Conservation (phyloP, 2,329 filamentous ascomycete species). For the Curvularia sp. region DNA sequence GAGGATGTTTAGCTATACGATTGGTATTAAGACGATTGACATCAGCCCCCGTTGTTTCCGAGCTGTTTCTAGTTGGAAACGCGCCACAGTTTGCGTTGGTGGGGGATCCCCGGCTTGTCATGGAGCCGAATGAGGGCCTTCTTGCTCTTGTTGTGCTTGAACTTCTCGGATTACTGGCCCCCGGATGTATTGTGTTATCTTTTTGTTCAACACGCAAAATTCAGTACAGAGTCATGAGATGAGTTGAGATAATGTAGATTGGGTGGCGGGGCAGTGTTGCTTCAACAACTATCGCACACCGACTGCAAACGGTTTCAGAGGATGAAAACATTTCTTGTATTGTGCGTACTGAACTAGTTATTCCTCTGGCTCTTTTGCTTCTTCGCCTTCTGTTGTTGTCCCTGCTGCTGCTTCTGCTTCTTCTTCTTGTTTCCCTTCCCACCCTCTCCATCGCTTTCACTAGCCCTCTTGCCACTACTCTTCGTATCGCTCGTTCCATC, state of each 20-base stretch:
- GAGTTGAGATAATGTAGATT: not conserved
- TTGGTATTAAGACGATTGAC: not conserved
- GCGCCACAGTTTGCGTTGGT: not conserved
- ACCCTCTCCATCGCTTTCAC: conserved; percentile 35
- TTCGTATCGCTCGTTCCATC: conserved; percentile 29
- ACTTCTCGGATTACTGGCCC: not conserved
- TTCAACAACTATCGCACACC: not conserved
- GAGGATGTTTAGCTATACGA: not conserved
- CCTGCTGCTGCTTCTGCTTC: conserved; percentile 32
- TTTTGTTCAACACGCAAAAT: not conserved
- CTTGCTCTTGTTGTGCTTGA: not conserved
- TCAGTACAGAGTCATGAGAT: not conserved
- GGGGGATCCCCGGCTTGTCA: not conserved
- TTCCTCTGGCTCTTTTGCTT: conserved; percentile 41
- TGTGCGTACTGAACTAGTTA: conserved; percentile 22
- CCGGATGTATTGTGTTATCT: not conserved
- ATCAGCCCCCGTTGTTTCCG: not conserved
- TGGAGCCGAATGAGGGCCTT: not conserved
- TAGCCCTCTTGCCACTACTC: conserved; percentile 41
- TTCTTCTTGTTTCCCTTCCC: conserved; percentile 34
- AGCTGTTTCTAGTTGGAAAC: not conserved
- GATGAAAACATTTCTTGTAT: not conserved
- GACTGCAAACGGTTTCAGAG: not conserved
- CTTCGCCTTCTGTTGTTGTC: conserved; percentile 31
- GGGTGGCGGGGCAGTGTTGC: not conserved